A percentile compares a stretch with the other conserved stretches of the same genome.
phyloP scores from a whole-genome alignment of 192 early-diverging fungal species.

The Podila horticola region DNA sequence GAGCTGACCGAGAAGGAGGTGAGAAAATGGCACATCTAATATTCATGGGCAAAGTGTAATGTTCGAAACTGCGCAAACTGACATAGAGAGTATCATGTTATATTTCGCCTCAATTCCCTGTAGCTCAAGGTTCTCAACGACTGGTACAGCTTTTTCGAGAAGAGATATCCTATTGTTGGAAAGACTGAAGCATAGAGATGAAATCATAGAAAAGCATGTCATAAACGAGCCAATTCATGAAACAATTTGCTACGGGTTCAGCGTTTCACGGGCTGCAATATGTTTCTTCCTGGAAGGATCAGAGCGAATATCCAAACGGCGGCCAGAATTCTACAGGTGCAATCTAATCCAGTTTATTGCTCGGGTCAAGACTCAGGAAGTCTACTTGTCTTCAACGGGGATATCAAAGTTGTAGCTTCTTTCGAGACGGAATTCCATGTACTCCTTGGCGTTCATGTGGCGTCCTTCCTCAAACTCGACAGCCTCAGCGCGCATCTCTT shows the following conservation, averaged over 20 bases:
- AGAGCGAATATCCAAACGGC: too few relatives aligned
- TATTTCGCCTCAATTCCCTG: neutral
- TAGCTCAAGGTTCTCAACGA: slow-evolving; percentile 75
- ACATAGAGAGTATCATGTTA: neutral
- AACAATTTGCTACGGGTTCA: too few relatives aligned
- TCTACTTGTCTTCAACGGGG: neutral
- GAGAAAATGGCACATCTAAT: neutral
- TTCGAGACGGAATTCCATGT: slow-evolving; percentile 53
- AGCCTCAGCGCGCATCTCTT: slow-evolving; percentile 22
- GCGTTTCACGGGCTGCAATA: too few relatives aligned
- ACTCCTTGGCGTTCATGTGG: slow-evolving; percentile 63
- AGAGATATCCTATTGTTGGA: slow-evolving; percentile 79
- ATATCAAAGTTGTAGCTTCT: slow-evolving; percentile 42
- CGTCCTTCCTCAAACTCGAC: slow-evolving; percentile 49
- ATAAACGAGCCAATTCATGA: too few relatives aligned
- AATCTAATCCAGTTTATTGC: too few relatives aligned
- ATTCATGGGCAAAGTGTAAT: neutral
- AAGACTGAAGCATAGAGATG: slow-evolving; percentile 35
- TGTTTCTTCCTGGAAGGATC: too few relatives aligned
- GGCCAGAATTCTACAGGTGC: too few relatives aligned
- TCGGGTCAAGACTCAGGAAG: too few relatives aligned
- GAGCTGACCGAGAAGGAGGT: slow-evolving; percentile 74
- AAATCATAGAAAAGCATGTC: neutral
- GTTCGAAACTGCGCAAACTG: neutral
- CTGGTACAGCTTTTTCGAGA: slow-evolving; percentile 76